Evolutionary conservation across 192 early-diverging fungal genomes (phyloP).

Genomic region (Coemansia asiatica): DNA sequence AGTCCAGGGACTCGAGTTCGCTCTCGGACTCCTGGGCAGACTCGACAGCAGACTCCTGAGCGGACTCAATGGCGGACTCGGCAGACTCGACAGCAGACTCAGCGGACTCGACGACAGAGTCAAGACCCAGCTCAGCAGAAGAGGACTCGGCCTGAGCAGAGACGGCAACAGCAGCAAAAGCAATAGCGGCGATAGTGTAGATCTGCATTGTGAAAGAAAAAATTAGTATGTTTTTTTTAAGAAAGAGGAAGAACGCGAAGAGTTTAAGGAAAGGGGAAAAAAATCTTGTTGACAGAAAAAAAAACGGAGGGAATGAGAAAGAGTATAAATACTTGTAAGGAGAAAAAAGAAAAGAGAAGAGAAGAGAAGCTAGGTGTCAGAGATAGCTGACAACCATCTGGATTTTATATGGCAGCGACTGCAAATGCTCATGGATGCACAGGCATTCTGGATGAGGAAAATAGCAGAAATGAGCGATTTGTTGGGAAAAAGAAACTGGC

Average conservation of each 20-base stretch:
- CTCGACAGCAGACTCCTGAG: conserved; percentile 3
- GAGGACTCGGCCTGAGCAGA: conserved; percentile 9
- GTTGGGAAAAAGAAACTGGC: no score
- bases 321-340: conserved; percentile 14
- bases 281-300: background rate
- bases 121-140: conserved; percentile 12
- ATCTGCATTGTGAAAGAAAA: conserved; percentile 44
- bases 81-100: background rate
- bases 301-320: conserved; percentile 2
- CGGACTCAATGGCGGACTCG: background rate
- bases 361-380: background rate
- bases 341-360: conserved; percentile 1
- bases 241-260: background rate
- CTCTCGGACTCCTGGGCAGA: conserved; percentile 1
- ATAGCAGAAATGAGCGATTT: conserved; percentile 2
- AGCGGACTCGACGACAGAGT: background rate
- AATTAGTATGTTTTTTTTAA: background rate
- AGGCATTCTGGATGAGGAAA: background rate
- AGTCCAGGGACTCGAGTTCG: conserved; percentile 9
- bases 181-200: conserved; percentile 27
- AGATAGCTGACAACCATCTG: background rate
- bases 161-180: conserved; percentile 35
- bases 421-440: background rate
- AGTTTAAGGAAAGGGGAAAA: conserved; percentile 5
- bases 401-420: background rate